phyloP scores from a whole-genome alignment of 352 stramenopile genomes.

The Globisporangium heterothallicum region DNA sequence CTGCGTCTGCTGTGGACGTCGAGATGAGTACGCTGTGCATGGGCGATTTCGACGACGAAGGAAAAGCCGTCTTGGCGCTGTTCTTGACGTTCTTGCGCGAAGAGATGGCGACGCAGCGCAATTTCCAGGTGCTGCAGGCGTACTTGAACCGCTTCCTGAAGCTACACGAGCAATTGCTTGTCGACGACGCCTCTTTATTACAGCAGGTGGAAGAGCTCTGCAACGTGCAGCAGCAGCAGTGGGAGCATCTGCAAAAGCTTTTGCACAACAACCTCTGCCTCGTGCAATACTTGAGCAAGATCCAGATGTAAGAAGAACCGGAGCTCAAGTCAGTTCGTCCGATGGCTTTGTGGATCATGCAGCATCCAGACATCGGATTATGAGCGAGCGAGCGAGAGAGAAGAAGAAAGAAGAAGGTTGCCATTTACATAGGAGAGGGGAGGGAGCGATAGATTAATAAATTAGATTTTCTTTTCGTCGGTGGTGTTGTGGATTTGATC shows the following conservation, averaged over 20 bases:
- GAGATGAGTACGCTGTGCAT: slow-evolving; percentile 83
- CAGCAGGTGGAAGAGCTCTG: slow-evolving; percentile 50
- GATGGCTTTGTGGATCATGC: no score
- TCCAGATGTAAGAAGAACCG: slow-evolving; percentile 65
- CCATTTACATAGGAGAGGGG: background rate
- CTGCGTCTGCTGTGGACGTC: slow-evolving; percentile 68
- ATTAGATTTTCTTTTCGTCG: slow-evolving; percentile 7
- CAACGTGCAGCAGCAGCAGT: slow-evolving; percentile 62
- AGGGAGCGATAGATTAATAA: slow-evolving; percentile 6
- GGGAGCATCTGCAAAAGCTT: slow-evolving; percentile 75
- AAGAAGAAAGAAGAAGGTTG: background rate
- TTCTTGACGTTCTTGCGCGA: slow-evolving; percentile 66
- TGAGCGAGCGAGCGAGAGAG: background rate
- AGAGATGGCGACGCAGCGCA: slow-evolving; percentile 54
- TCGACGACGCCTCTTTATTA: slow-evolving; percentile 46
- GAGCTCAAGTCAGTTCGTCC: no score
- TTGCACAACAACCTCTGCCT: slow-evolving; percentile 85
- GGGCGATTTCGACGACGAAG: slow-evolving; percentile 73
- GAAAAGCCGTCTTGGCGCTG: slow-evolving; percentile 51
- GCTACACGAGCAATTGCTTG: slow-evolving; percentile 72
- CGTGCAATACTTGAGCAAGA: slow-evolving; percentile 85
- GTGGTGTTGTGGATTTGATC: no score
- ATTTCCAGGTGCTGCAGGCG: slow-evolving; percentile 79
- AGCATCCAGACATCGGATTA: no score
- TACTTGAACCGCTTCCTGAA: slow-evolving; percentile 87